Evolutionary conservation across 2,329 filamentous ascomycete genomes (phyloP), one percentile per base, ranked within the genome.

Genomic region (Phaeophleospora eucalypticola): DNA sequence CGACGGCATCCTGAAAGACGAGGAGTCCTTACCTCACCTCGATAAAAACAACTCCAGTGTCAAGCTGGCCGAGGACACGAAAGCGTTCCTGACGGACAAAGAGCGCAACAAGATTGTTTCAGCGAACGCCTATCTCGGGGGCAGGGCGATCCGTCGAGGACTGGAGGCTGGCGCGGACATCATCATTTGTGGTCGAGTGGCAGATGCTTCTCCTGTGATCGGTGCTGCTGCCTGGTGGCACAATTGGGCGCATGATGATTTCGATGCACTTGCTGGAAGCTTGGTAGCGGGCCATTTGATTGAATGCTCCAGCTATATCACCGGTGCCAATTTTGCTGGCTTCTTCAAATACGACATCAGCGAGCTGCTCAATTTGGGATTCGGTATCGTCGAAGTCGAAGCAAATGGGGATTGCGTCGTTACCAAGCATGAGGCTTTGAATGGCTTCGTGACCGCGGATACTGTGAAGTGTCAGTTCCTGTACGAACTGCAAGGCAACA

Each of bases 401-500:
- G 60, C 61, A 15, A 59, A 66, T 35, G 61, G 64, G 10, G 63
- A 65, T n/a, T 66, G 64, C 49, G 57, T 49, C 15, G 58, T 66
- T 19, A 61, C 61, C 15, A 70, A 68, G 52, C 65, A 66, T 40
- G 54, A 62, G 16, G 59, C 56, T 1, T 60, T 65, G 32, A 62
- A 59, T 20, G 67, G 68, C 33, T 58, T 59, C 38, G 64, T 68
- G 4, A 65, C 68, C 0, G 68, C 72, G 10, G 71, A 77, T 46
- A 79, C 76, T 1, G 71, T 75, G 36, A 73, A 71, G 1, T 73
- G 70, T 9, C 77, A 80, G 48, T 62, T 79, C 4, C 52, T 79
- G 4, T 79, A 78, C 54, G 75, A 78, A 58, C 70, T 78, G 15
- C 75, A 77, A 48, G 76, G 76, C 2, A 74, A 71, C 1, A 72